Percentiles rank a stretch among this genome's conserved stretches.
phyloP scores from a whole-genome alignment of 2,329 filamentous ascomycete species.

The Ceratocystis harringtonii region DNA sequence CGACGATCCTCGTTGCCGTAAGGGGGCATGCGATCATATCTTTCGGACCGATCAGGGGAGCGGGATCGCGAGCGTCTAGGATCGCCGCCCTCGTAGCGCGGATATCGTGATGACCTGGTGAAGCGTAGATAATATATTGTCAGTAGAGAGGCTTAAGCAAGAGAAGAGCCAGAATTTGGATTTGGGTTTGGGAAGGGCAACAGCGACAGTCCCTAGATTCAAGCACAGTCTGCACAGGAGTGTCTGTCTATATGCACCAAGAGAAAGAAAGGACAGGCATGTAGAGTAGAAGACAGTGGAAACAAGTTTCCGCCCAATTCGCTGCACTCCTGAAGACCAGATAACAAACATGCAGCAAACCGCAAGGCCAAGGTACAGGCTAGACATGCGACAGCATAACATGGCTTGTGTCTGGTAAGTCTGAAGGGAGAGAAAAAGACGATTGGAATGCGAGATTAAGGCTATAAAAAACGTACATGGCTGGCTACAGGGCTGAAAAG shows the following conservation, averaged over 20 bases:
- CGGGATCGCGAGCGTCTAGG: conserved; percentile 47
- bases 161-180: not conserved
- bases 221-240: not conserved
- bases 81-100: conserved; percentile 44
- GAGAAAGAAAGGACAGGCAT: not conserved
- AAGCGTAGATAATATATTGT: not conserved
- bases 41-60: conserved; percentile 53
- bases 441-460: conserved; percentile 1
- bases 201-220: not conserved
- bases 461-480: conserved; percentile 10
- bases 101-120: conserved; percentile 38
- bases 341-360: conserved; percentile 6
- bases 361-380: not conserved
- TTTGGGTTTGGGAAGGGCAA: not conserved
- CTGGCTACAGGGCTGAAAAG: conserved; percentile 12
- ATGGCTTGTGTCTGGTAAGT: not conserved
- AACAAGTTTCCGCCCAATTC: not conserved
- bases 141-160: not conserved
- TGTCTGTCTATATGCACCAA: not conserved
- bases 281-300: not conserved
- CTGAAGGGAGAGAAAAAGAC: conserved; percentile 1
- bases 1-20: conserved; percentile 53
- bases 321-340: not conserved
- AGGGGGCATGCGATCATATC: conserved; percentile 41
- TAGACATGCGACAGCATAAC: not conserved